phyloP scores from a whole-genome alignment of 768 basidiomycete genomes.

The Russula dissimulans region DNA sequence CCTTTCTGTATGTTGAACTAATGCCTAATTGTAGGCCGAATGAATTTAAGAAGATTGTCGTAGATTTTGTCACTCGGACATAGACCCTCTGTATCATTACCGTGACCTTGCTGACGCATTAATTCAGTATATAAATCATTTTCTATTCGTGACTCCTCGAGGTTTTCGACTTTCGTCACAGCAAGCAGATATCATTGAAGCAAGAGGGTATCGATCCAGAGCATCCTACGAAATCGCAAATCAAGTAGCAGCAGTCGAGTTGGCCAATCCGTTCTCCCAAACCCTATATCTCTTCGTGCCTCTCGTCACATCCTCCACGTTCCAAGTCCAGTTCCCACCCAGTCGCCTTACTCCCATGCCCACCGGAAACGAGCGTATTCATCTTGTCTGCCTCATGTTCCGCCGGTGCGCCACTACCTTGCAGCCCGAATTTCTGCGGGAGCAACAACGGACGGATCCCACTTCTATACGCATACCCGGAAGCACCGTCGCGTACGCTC shows the following conservation, averaged over 20 bases:
- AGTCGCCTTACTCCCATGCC: background rate
- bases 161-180: background rate
- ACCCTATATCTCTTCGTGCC: background rate
- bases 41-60: conserved; percentile 39
- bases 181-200: conserved; percentile 9
- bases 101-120: background rate
- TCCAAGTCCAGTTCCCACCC: conserved; percentile 10
- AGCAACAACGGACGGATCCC: conserved; percentile 22
- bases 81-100: conserved; percentile 15
- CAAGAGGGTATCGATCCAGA: conserved; percentile 7
- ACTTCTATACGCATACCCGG: background rate
- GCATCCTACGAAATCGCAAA: background rate
- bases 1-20: background rate
- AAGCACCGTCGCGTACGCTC: background rate
- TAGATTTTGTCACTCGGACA: conserved; percentile 25
- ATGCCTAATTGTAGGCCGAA: conserved; percentile 33
- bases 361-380: conserved; percentile 11
- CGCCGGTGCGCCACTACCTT: background rate
- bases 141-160: background rate
- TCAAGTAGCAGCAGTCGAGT: background rate
- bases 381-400: conserved; percentile 12
- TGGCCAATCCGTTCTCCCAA: background rate
- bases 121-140: conserved; percentile 1
- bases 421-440: conserved; percentile 21
- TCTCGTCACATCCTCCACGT: background rate